Conservation (phyloP, 1,284 basidiomycete genomes). For the Naganishia sp. region DNA sequence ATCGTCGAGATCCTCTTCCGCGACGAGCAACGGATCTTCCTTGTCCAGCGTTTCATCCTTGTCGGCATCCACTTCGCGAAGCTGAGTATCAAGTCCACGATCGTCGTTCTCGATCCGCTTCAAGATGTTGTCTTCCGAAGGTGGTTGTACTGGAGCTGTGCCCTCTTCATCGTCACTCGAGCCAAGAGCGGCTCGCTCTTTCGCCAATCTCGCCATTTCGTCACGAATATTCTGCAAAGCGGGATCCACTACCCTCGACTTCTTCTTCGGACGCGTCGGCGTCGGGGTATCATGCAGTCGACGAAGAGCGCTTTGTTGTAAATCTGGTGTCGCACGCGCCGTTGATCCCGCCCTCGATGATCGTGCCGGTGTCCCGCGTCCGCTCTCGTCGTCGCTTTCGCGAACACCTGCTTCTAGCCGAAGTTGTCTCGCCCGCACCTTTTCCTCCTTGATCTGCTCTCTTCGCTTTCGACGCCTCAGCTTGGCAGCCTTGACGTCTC, state of each 20-base stretch:
- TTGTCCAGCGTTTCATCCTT: slow-evolving; percentile 10
- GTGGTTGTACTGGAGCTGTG: neutral
- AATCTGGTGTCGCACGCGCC: slow-evolving; percentile 15
- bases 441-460: slow-evolving; percentile 34
- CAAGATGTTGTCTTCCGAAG: slow-evolving; percentile 17
- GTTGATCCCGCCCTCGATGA: slow-evolving; percentile 21
- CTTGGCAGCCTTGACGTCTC: slow-evolving; percentile 47
- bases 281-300: slow-evolving; percentile 19
- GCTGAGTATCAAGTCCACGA: slow-evolving; percentile 24
- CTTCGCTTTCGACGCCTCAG: slow-evolving; percentile 38
- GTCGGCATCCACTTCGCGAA: slow-evolving; percentile 20
- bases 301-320: slow-evolving; percentile 10
- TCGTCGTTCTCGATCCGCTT: slow-evolving; percentile 21
- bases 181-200: slow-evolving; percentile 16
- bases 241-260: neutral
- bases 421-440: slow-evolving; percentile 8
- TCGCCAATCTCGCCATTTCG: slow-evolving; percentile 19
- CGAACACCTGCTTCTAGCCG: slow-evolving; percentile 15
- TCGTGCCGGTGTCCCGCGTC: slow-evolving; percentile 12
- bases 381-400: slow-evolving; percentile 24
- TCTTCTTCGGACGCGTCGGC: neutral
- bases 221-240: slow-evolving; percentile 15
- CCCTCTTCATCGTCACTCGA: slow-evolving; percentile 10
- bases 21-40: slow-evolving; percentile 11
- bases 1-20: slow-evolving; percentile 33